Percentiles rank a stretch among this genome's conserved stretches.
Conservation (phyloP, 306 rosid genomes). For the Sicyos baderoa region DNA sequence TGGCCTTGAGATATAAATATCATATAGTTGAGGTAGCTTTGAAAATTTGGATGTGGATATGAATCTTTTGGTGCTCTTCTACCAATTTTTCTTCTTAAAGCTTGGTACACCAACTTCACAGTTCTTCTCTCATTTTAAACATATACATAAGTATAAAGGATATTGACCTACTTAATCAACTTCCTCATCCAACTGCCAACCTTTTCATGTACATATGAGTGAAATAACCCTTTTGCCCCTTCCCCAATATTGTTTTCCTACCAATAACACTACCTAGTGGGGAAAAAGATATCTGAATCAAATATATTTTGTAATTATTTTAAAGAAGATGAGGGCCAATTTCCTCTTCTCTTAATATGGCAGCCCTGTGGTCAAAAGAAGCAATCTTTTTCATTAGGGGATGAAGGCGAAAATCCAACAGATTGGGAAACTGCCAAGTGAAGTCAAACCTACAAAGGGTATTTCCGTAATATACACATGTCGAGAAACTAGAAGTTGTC, state of each 20-base stretch:
- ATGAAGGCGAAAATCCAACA: background rate
- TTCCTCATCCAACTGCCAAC: conserved; percentile 22
- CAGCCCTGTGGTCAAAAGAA: background rate
- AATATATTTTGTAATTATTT: background rate
- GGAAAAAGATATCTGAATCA: background rate
- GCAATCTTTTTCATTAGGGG: conserved; percentile 7
- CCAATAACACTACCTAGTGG: conserved; percentile 13
- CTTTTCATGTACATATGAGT: background rate
- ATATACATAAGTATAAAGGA: background rate
- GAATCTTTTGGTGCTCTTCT: conserved; percentile 8
- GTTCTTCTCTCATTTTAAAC: background rate
- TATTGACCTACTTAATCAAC: conserved; percentile 22
- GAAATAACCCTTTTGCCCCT: conserved; percentile 16
- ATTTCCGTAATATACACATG: background rate
- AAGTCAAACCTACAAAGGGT: conserved; percentile 7
- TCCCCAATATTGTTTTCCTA: conserved; percentile 9
- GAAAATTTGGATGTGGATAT: background rate
- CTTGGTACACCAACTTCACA: conserved; percentile 18
- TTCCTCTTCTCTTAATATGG: background rate
- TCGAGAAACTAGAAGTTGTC: background rate
- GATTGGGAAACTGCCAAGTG: background rate
- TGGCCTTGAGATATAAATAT: background rate
- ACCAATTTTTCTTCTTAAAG: conserved; percentile 6
- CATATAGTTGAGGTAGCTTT: conserved; percentile 18
- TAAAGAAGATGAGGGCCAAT: conserved; percentile 6